Evolutionary conservation across 176 grass and related monocot species (phyloP), one percentile per base, ranked within the genome.

Genomic region (Coix lacrymajobi): DNA sequence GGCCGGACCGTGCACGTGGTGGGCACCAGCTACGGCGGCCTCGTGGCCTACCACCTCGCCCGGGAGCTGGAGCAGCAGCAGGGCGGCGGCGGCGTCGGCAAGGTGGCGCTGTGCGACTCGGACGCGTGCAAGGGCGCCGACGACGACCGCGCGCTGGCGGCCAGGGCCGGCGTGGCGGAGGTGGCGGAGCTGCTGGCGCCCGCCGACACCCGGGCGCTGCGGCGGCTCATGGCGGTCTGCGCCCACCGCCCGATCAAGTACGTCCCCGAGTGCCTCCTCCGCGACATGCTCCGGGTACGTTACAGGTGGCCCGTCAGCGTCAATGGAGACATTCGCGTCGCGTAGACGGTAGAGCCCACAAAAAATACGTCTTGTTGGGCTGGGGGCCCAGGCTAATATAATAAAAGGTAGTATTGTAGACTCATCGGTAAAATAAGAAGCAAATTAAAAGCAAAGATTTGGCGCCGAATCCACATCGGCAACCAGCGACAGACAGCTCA

Each of bases 21-120:
- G 15, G 95, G 95, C 31, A 98, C 92, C 52, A 98, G 95, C 88
- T 98, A 94, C 84, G 95, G 92, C 51, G 95, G 95, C 17, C 92
- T 98, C 60, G 92, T 98, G 72, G 88, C 88, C 72, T 92, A 94
- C 84, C 86, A 98, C 81, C 79, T 98, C 52, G 92, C 92, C 15
- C 81, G 90, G 5, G 49, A 46, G 66, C 88, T 98, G 80, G 41
- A 33, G 66, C 84, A 89, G 73, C 73, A 62, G 39, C 8, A 33
- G 51, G 20, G 12, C 8, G 28, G 24, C 7, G 87, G 57, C 16
- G 58, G 16, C 22, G 73, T 82, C 24, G 85, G 76, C 60, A 85
- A 85, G 71, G 88, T 98, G 84, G 90, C 89, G 48, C 72, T 95
- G 69, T 91, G 92, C 70, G 87, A 85, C 85, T 81, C 95, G 25